These are phyloP conservation scores for Camellia granthamiana DNA, from an alignment of 148 eudicot species.

Conservation along the genomic window DNA sequence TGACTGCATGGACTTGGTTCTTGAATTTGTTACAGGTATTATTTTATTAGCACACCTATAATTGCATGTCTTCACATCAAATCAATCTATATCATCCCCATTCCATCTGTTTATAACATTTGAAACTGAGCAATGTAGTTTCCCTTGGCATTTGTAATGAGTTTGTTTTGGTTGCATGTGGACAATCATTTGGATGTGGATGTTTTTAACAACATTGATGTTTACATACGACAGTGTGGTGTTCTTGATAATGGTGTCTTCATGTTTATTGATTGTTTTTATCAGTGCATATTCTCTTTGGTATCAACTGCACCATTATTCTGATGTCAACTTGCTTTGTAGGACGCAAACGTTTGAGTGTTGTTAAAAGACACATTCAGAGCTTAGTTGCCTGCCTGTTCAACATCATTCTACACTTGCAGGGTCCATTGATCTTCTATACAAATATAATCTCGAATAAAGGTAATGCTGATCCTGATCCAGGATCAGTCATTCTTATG, in stretches of 20 bases:
- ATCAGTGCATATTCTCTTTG: neutral
- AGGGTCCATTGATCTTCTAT: slow-evolving; percentile 57
- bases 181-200: neutral
- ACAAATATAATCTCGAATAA: slow-evolving; percentile 15
- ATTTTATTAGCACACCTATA: neutral
- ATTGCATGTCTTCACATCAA: neutral
- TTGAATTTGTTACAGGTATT: slow-evolving; percentile 81
- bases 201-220: neutral
- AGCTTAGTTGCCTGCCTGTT: slow-evolving; percentile 62
- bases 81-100: neutral
- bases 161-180: neutral
- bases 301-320: neutral
- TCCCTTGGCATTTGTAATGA: neutral
- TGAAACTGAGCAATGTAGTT: neutral
- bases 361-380: slow-evolving; percentile 56
- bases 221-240: neutral
- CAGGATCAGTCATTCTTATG: slow-evolving; percentile 83
- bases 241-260: neutral
- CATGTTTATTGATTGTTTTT: neutral
- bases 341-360: slow-evolving; percentile 59
- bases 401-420: slow-evolving; percentile 75
- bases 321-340: slow-evolving; percentile 35
- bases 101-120: neutral
- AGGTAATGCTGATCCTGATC: slow-evolving; percentile 50
- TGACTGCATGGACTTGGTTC: slow-evolving; percentile 78